Evolutionary conservation across 1,284 basidiomycete genomes (phyloP).

Genomic region (Meripilus lineatus): DNA sequence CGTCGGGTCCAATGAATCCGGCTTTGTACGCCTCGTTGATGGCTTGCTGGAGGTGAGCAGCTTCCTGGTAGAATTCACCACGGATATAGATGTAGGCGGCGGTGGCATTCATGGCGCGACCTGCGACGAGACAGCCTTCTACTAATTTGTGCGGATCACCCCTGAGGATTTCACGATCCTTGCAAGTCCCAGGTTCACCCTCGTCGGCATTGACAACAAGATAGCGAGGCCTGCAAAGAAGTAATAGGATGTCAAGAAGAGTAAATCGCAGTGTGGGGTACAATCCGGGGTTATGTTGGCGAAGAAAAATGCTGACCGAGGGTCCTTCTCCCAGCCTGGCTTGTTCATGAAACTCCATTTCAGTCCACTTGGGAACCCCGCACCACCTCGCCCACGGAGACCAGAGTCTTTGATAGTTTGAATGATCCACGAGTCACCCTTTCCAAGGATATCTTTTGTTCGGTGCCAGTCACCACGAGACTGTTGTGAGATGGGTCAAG

Average conservation of each 20-base stretch:
- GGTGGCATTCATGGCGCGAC: slow-evolving; percentile 96
- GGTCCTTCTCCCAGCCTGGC: slow-evolving; percentile 95
- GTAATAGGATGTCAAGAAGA: neutral
- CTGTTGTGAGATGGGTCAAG: slow-evolving; percentile 32
- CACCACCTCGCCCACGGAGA: slow-evolving; percentile 93
- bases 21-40: slow-evolving; percentile 93
- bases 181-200: slow-evolving; percentile 98
- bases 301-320: too few relatives aligned
- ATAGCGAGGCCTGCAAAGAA: slow-evolving; percentile 72
- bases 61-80: slow-evolving; percentile 97
- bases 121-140: slow-evolving; percentile 96
- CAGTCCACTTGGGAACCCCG: slow-evolving; percentile 94
- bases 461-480: slow-evolving; percentile 96
- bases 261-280: too few relatives aligned
- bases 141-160: slow-evolving; percentile 98
- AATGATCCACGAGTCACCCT: slow-evolving; percentile 98
- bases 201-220: slow-evolving; percentile 98
- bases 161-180: slow-evolving; percentile 96
- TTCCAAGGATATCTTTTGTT: slow-evolving; percentile 93
- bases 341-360: slow-evolving; percentile 99
- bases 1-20: slow-evolving; percentile 90
- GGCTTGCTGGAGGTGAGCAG: slow-evolving; percentile 88
- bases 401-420: slow-evolving; percentile 95
- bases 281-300: too few relatives aligned
- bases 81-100: slow-evolving; percentile 99